Conservation (phyloP, 2,329 filamentous ascomycete genomes). For the Thelonectria rubi region DNA sequence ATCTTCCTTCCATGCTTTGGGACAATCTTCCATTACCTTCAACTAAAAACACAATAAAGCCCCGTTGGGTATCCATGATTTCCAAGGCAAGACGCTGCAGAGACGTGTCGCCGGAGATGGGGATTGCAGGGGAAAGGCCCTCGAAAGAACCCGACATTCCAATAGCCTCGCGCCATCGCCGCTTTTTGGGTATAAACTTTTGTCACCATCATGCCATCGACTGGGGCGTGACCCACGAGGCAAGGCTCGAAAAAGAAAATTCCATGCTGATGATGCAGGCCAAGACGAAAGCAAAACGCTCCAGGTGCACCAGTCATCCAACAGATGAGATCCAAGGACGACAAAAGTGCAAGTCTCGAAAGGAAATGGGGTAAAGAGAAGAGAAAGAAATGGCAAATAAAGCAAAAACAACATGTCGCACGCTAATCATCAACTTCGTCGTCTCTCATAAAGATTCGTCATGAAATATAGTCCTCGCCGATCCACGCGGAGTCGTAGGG, state of each 20-base stretch:
- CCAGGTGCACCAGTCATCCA: conserved; percentile 23
- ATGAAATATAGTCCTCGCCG: conserved; percentile 45
- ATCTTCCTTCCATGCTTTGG: conserved; percentile 17
- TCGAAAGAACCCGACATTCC: conserved; percentile 33
- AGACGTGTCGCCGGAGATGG: conserved; percentile 32
- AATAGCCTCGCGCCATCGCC: conserved; percentile 36
- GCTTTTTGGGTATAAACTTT: conserved; percentile 50
- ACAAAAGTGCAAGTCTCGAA: conserved; percentile 12
- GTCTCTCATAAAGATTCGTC: conserved; percentile 43
- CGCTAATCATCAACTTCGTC: conserved; percentile 44
- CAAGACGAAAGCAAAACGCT: conserved; percentile 21
- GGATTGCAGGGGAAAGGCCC: conserved; percentile 23
- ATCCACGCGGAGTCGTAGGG: conserved; percentile 45
- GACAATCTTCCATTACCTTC: conserved; percentile 31
- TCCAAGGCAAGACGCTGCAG: conserved; percentile 31
- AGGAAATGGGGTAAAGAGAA: conserved; percentile 27
- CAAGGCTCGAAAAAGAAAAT: conserved; percentile 34
- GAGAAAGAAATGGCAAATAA: conserved; percentile 25
- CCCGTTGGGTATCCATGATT: conserved; percentile 32
- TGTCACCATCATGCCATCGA: conserved; percentile 41
- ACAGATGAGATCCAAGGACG: conserved; percentile 14
- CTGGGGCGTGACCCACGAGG: conserved; percentile 40
- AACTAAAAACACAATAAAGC: conserved; percentile 32
- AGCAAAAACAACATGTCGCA: conserved; percentile 33
- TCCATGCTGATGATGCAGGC: conserved; percentile 31